Percentiles rank a stretch among this genome's conserved stretches.
These are phyloP conservation scores for Chrysanthemum makinoi DNA, from an alignment of 129 eudicot genomes.

Conservation along the genomic window DNA sequence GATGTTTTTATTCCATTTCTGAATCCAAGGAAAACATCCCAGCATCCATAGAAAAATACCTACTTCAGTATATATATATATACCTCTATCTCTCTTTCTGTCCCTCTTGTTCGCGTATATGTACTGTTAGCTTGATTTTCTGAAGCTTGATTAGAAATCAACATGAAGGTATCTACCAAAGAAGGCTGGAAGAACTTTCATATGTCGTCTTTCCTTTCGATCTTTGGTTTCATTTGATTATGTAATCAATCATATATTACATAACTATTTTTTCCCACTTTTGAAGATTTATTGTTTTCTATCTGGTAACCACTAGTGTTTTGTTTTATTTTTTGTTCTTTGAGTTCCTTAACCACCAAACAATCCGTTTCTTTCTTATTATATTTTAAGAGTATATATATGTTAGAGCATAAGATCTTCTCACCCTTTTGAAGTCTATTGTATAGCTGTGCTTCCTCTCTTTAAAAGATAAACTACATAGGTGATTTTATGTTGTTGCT, in stretches of 20 bases:
- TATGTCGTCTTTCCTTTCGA: neutral
- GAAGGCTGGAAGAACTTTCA: neutral
- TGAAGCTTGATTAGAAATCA: slow-evolving; percentile 10
- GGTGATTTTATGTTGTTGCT: neutral
- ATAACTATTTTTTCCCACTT: neutral
- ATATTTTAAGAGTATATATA: neutral
- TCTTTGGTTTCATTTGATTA: neutral
- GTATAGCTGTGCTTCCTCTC: slow-evolving; percentile 7
- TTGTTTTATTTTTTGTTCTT: slow-evolving; percentile 10
- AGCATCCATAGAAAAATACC: slow-evolving; percentile 26
- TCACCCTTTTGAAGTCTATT: slow-evolving; percentile 17
- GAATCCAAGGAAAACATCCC: slow-evolving; percentile 32
- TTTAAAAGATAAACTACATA: neutral
- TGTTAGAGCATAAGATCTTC: slow-evolving; percentile 2
- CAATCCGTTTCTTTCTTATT: slow-evolving; percentile 16
- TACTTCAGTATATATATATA: neutral
- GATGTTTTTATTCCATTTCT: slow-evolving; percentile 47
- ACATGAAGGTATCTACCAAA: slow-evolving; percentile 29
- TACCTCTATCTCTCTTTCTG: slow-evolving; percentile 19
- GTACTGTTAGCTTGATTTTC: slow-evolving; percentile 15
- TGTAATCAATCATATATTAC: neutral
- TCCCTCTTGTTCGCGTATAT: slow-evolving; percentile 2
- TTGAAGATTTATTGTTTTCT: slow-evolving; percentile 5
- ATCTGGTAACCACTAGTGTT: neutral
- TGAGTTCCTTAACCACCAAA: slow-evolving; percentile 25